Percentiles rank a stretch among this genome's conserved stretches.
Conservation (phyloP, 1,284 basidiomycete genomes). For the Ceratobasidium sp. region DNA sequence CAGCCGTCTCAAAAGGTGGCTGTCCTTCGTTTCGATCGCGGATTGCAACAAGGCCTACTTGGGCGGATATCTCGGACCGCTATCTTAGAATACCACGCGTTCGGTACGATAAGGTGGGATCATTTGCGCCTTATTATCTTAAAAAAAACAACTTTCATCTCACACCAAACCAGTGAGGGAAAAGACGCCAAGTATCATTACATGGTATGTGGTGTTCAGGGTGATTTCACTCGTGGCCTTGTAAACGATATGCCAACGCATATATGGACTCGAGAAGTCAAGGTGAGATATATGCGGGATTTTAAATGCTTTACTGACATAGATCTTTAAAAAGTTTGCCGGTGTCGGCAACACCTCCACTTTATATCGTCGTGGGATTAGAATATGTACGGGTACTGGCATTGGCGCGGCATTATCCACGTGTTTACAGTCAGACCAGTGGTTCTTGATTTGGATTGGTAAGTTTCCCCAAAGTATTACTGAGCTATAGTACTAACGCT, state of each 20-base stretch:
- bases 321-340: constrained; percentile 67
- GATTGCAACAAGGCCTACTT: constrained; percentile 76
- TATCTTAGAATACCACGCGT: constrained; percentile 74
- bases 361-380: constrained; percentile 78
- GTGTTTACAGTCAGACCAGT: constrained; percentile 53
- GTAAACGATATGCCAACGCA: constrained; percentile 75
- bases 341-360: constrained; percentile 83
- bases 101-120: constrained; percentile 66
- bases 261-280: constrained; percentile 79
- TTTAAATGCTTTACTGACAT: too few relatives aligned
- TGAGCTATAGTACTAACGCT: too few relatives aligned
- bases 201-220: constrained; percentile 81
- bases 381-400: constrained; percentile 82
- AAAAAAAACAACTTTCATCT: not conserved
- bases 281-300: constrained; percentile 63
- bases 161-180: constrained; percentile 65
- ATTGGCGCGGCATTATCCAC: constrained; percentile 80
- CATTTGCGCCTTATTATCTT: not conserved
- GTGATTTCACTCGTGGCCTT: constrained; percentile 78
- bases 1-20: constrained; percentile 77
- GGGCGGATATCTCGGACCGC: constrained; percentile 73
- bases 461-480: not conserved
- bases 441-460: constrained; percentile 81
- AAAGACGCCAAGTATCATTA: constrained; percentile 78
- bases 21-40: constrained; percentile 73